Conservation (phyloP, 2,329 filamentous ascomycete species). For the Madurella fahalii region DNA sequence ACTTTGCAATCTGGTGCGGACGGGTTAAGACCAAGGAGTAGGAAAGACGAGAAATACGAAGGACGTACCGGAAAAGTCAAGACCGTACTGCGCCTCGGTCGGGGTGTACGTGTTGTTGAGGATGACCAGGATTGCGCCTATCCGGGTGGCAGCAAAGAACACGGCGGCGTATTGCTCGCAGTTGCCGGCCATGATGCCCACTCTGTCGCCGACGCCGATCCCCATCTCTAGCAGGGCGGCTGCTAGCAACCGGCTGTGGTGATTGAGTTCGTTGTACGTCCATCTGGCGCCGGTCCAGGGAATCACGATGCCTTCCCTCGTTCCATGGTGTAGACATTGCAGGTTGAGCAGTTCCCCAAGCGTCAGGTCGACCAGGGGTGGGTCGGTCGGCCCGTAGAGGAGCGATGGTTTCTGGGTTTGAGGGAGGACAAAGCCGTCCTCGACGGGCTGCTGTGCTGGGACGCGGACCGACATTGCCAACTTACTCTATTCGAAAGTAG, state of each 20-base stretch:
- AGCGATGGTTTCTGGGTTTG: slow-evolving; percentile 47
- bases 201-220: slow-evolving; percentile 62
- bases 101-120: slow-evolving; percentile 80
- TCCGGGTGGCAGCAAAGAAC: slow-evolving; percentile 66
- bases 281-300: slow-evolving; percentile 73
- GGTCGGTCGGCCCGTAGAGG: slow-evolving; percentile 64
- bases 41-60: neutral
- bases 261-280: slow-evolving; percentile 63
- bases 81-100: slow-evolving; percentile 65
- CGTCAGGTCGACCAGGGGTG: slow-evolving; percentile 66
- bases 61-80: slow-evolving; percentile 61
- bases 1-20: slow-evolving; percentile 59
- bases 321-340: slow-evolving; percentile 62
- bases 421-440: slow-evolving; percentile 19
- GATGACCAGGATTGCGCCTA: slow-evolving; percentile 68
- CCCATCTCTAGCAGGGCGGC: slow-evolving; percentile 64
- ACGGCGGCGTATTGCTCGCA: slow-evolving; percentile 76
- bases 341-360: slow-evolving; percentile 69
- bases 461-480: slow-evolving; percentile 18
- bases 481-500: too few relatives aligned
- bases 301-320: slow-evolving; percentile 65
- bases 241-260: slow-evolving; percentile 58
- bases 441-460: slow-evolving; percentile 8
- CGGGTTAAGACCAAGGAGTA: neutral
- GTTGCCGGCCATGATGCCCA: slow-evolving; percentile 75